Conservation (phyloP, 495 filamentous ascomycete species). For the Podospora didyma region DNA sequence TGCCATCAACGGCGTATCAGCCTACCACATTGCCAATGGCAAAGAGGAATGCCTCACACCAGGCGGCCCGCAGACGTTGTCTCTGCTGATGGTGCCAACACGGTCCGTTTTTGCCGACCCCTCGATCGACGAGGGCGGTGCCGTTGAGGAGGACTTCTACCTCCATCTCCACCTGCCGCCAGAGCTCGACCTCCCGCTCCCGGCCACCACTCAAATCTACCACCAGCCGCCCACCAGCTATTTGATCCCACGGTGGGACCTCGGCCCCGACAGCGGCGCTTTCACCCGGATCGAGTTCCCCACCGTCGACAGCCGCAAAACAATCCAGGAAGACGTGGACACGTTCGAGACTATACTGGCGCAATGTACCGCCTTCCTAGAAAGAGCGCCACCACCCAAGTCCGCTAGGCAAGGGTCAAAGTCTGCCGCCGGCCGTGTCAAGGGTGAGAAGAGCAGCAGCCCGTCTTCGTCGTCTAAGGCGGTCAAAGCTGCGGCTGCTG, state of each 20-base stretch:
- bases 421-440: neutral
- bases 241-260: slow-evolving; percentile 87
- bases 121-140: slow-evolving; percentile 50
- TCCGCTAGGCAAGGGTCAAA: slow-evolving; percentile 20
- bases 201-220: slow-evolving; percentile 91
- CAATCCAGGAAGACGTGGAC: slow-evolving; percentile 86
- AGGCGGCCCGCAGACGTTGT: slow-evolving; percentile 82
- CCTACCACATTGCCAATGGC: slow-evolving; percentile 85
- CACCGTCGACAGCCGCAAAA: slow-evolving; percentile 58
- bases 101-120: slow-evolving; percentile 65
- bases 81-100: slow-evolving; percentile 90
- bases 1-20: slow-evolving; percentile 76
- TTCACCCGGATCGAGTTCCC: slow-evolving; percentile 92
- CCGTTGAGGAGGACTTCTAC: slow-evolving; percentile 87
- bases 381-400: slow-evolving; percentile 63
- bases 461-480: slow-evolving; percentile 37
- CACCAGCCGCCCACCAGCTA: slow-evolving; percentile 87
- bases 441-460: slow-evolving; percentile 49
- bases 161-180: slow-evolving; percentile 88
- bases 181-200: slow-evolving; percentile 86
- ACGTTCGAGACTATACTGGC: slow-evolving; percentile 96
- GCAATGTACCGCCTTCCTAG: slow-evolving; percentile 90
- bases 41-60: slow-evolving; percentile 77
- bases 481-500: slow-evolving; percentile 35
- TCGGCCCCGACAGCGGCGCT: slow-evolving; percentile 78